phyloP scores from a whole-genome alignment of 2,329 filamentous ascomycete genomes.

The Colletotrichum australisinense region DNA sequence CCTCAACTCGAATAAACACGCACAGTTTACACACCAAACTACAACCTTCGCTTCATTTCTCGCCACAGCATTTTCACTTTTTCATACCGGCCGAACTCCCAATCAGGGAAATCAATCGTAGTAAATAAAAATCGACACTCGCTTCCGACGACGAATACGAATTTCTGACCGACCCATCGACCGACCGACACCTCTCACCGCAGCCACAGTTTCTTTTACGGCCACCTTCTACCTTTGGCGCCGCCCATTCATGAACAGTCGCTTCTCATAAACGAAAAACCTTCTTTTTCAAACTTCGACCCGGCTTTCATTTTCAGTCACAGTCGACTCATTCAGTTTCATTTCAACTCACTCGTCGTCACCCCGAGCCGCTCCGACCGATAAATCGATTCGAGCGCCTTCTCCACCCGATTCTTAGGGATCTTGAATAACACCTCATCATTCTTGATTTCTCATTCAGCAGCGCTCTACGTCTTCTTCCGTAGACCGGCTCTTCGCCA shows the following conservation, averaged over 20 bases:
- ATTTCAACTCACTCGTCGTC: not conserved
- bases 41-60: not conserved
- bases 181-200: not conserved
- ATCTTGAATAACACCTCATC: not conserved
- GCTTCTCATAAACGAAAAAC: slow-evolving; percentile 9
- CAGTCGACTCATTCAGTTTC: not conserved
- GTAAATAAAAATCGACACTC: not conserved
- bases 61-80: not conserved
- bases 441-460: not conserved
- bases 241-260: slow-evolving; percentile 17
- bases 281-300: not conserved
- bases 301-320: not conserved
- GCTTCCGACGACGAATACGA: slow-evolving; percentile 1
- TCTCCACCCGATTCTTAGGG: not conserved
- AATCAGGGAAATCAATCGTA: not conserved
- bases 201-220: not conserved
- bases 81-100: not conserved
- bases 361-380: not conserved
- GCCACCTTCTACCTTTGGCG: not conserved
- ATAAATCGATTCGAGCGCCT: not conserved
- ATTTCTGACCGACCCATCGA: not conserved
- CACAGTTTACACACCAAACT: slow-evolving; percentile 1
- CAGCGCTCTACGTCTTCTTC: not conserved
- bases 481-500: slow-evolving; percentile 28
- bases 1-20: not conserved